Percentiles rank a stretch among this genome's conserved stretches.
Conservation (phyloP, 345 rosid species). For the Anastatica hierochuntica region DNA sequence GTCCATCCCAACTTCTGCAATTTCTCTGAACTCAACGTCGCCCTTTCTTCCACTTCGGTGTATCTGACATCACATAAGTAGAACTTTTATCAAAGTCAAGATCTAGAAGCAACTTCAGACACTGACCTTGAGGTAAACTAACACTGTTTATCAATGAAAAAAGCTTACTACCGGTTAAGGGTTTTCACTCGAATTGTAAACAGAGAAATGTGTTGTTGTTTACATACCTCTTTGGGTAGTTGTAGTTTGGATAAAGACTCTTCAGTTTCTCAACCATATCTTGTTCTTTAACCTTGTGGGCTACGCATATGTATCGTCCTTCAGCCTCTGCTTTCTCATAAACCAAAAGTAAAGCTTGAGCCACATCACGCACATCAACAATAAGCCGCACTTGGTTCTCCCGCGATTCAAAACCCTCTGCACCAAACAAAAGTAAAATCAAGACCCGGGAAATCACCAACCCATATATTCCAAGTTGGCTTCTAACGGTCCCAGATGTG, state of each 20-base stretch:
- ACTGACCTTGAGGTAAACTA: neutral
- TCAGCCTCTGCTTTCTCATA: conserved; percentile 55
- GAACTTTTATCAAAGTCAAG: neutral
- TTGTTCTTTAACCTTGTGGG: conserved; percentile 20
- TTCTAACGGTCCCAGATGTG: neutral
- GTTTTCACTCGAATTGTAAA: no score
- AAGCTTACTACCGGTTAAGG: no score
- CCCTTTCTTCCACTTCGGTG: conserved; percentile 16
- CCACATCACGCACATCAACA: conserved; percentile 61
- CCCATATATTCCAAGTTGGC: neutral
- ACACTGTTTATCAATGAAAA: no score
- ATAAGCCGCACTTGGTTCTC: conserved; percentile 24
- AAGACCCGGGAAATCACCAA: neutral
- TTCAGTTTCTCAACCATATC: conserved; percentile 42
- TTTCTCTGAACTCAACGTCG: conserved; percentile 31
- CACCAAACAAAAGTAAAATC: neutral
- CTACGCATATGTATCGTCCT: conserved; percentile 55
- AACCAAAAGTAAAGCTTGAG: conserved; percentile 45
- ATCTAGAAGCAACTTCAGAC: neutral
- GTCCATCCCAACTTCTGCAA: conserved; percentile 51
- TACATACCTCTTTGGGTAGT: conserved; percentile 43
- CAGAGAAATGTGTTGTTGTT: neutral
- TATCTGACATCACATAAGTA: conserved; percentile 28
- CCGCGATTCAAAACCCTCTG: conserved; percentile 37
- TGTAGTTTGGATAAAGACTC: conserved; percentile 42